These are phyloP conservation scores for Prosopis cineraria DNA, from an alignment of 306 rosid species.

Conservation along the genomic window DNA sequence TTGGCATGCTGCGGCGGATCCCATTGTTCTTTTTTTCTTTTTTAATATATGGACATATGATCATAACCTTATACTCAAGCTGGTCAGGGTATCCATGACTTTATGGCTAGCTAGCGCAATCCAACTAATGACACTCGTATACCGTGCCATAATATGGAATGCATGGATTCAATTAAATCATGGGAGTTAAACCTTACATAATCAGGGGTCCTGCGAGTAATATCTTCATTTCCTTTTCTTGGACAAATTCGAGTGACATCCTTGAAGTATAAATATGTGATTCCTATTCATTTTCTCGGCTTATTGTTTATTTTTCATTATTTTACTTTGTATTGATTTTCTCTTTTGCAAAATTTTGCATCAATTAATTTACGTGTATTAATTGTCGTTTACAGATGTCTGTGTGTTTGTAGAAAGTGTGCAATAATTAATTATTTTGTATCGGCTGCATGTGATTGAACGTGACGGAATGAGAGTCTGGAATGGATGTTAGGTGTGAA, in stretches of 20 bases:
- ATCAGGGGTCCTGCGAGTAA: too few species aligned
- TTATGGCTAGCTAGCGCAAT: not conserved
- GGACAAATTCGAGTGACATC: not conserved
- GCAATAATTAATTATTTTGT: not conserved
- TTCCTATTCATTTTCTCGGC: not conserved
- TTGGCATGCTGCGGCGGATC: too few species aligned
- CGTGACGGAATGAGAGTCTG: not conserved
- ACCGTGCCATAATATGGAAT: not conserved
- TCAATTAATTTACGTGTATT: not conserved
- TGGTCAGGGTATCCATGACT: not conserved
- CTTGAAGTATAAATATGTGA: not conserved
- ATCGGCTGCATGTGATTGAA: not conserved
- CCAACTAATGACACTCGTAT: not conserved
- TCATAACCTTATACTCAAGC: not conserved
- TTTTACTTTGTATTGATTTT: not conserved
- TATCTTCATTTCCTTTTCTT: too few species aligned
- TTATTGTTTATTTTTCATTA: not conserved
- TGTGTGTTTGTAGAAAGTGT: not conserved
- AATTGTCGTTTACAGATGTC: not conserved
- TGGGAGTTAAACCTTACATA: not conserved
- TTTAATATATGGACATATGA: not conserved
- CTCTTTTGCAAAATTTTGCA: not conserved
- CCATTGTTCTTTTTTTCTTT: not conserved
- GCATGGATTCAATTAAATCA: not conserved
- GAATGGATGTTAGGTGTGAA: constrained; percentile 1